phyloP scores from a whole-genome alignment of 345 rosid genomes.

The Populus nigra region DNA sequence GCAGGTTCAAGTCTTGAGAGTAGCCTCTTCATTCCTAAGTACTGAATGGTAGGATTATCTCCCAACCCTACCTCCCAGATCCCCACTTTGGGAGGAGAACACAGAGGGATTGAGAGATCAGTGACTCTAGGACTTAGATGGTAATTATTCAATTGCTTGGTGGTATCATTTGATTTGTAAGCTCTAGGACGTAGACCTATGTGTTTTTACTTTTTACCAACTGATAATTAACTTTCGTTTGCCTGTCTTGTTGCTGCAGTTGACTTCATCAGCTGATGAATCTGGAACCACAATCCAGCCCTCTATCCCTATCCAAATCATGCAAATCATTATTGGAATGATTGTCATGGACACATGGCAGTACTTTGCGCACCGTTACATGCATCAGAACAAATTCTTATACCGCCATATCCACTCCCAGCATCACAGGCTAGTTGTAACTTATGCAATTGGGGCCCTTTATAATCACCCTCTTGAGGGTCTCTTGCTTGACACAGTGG shows the following conservation, averaged over 20 bases:
- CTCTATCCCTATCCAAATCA: conserved; percentile 38
- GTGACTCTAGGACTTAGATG: background rate
- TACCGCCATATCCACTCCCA: conserved; percentile 70
- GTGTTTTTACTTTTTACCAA: background rate
- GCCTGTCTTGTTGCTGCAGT: conserved; percentile 31
- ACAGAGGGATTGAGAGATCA: background rate
- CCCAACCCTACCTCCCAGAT: background rate
- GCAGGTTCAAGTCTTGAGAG: background rate
- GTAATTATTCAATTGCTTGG: background rate
- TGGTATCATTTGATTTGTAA: background rate
- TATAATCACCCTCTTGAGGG: conserved; percentile 70
- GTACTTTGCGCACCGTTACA: conserved; percentile 64
- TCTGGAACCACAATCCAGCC: conserved; percentile 49
- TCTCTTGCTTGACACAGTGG: conserved; percentile 64
- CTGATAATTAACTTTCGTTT: conserved; percentile 1
- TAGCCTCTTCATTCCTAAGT: background rate
- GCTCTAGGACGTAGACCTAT: background rate
- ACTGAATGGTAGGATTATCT: background rate
- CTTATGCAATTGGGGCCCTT: conserved; percentile 71
- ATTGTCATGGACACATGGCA: conserved; percentile 71
- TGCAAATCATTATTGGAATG: conserved; percentile 58
- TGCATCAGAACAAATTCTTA: conserved; percentile 70
- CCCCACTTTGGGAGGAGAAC: background rate
- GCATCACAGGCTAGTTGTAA: conserved; percentile 66
- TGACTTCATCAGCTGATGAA: conserved; percentile 46